Percentiles rank a stretch among this genome's conserved stretches.
These are phyloP conservation scores for Penicillium sp. DNA, from an alignment of 2,329 filamentous ascomycete genomes.

Conservation along the genomic window DNA sequence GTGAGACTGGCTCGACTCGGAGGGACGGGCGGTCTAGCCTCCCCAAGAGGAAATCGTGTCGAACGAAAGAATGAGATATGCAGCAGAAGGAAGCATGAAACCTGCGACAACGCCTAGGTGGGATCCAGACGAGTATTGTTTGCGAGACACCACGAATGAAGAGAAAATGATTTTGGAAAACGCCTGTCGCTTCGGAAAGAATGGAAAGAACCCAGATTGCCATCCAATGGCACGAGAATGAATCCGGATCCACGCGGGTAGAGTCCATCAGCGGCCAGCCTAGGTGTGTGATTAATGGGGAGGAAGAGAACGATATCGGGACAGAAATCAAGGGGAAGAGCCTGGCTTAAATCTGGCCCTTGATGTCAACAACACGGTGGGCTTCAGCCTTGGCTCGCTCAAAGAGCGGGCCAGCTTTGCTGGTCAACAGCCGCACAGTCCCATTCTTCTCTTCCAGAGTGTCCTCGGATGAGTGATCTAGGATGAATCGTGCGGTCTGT, in stretches of 20 bases:
- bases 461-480: slow-evolving; percentile 74
- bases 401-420: slow-evolving; percentile 73
- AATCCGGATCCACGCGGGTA: neutral
- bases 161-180: neutral
- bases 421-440: slow-evolving; percentile 72
- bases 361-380: slow-evolving; percentile 90
- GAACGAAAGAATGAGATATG: neutral
- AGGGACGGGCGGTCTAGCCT: neutral
- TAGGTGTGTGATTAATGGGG: slow-evolving; percentile 10
- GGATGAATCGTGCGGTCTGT: slow-evolving; percentile 87
- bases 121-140: neutral
- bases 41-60: neutral
- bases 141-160: neutral
- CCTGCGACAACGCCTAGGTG: slow-evolving; percentile 10
- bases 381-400: slow-evolving; percentile 73
- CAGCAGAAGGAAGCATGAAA: slow-evolving; percentile 1
- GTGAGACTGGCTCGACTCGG: neutral
- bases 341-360: slow-evolving; percentile 74
- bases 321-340: slow-evolving; percentile 13
- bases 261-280: slow-evolving; percentile 11
- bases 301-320: slow-evolving; percentile 8
- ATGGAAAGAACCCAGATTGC: slow-evolving; percentile 53
- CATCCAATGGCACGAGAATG: neutral
- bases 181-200: slow-evolving; percentile 43
- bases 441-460: slow-evolving; percentile 77